A percentile compares a stretch with the other conserved stretches of the same genome.
Evolutionary conservation across 805 yeast species (phyloP).

Genomic region (Lipomyces mesembrius): DNA sequence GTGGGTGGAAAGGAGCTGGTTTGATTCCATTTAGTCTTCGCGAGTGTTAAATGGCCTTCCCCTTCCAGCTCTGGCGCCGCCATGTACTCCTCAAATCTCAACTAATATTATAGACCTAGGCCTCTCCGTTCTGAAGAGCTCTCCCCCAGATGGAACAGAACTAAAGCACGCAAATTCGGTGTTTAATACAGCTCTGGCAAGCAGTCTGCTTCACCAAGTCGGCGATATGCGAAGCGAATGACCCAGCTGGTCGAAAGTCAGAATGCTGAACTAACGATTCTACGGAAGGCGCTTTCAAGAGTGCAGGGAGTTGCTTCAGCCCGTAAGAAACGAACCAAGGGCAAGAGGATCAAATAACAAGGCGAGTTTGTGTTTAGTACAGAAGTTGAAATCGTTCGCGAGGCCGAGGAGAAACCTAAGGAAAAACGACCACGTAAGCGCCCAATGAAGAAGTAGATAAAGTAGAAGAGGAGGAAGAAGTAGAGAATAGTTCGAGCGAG

Average conservation of each 20-base stretch:
- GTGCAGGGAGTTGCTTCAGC: not conserved
- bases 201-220: too few relatives aligned
- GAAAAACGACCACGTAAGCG: too few relatives aligned
- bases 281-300: constrained; percentile 3
- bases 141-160: too few relatives aligned
- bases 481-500: too few relatives aligned
- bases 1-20: constrained; percentile 8
- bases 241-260: constrained; percentile 1
- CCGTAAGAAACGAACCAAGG: too few relatives aligned
- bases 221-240: too few relatives aligned
- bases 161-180: too few relatives aligned
- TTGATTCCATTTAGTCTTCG: constrained; percentile 1
- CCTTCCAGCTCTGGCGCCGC: not conserved
- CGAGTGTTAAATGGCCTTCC: constrained; percentile 4
- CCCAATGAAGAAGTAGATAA: too few relatives aligned
- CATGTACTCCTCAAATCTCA: constrained; percentile 2
- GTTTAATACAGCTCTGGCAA: too few relatives aligned
- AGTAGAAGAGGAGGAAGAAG: too few relatives aligned
- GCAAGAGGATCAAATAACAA: not conserved
- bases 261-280: constrained; percentile 5
- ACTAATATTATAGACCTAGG: not conserved
- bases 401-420: too few relatives aligned
- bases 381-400: too few relatives aligned
- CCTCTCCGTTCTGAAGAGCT: not conserved
- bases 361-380: constrained; percentile 3